phyloP scores from a whole-genome alignment of 2,329 filamentous ascomycete species.

The Clarireedia hainanense region DNA sequence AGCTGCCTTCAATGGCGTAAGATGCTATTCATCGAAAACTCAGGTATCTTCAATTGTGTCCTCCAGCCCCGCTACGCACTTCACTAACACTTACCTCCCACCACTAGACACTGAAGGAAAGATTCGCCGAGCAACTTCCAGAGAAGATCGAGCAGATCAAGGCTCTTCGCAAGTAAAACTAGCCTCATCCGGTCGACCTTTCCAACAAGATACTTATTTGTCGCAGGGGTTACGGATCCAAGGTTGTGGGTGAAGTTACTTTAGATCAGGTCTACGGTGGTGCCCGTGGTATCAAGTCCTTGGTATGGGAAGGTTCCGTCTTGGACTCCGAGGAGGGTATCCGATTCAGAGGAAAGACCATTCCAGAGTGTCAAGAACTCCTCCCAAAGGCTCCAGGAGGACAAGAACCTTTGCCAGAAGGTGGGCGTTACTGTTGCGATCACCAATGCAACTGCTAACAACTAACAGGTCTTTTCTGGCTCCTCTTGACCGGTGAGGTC shows the following conservation, averaged over 20 bases:
- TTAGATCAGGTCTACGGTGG: slow-evolving; percentile 99
- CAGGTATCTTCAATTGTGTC: slow-evolving; percentile 50
- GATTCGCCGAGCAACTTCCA: slow-evolving; percentile 91
- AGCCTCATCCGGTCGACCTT: not conserved
- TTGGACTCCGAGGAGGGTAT: slow-evolving; percentile 98
- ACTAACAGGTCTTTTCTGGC: slow-evolving; percentile 85
- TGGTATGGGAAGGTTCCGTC: slow-evolving; percentile 98
- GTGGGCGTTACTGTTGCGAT: slow-evolving; percentile 33
- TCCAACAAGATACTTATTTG: slow-evolving; percentile 20
- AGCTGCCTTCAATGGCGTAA: slow-evolving; percentile 71
- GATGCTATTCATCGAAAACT: slow-evolving; percentile 90
- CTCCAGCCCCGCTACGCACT: slow-evolving; percentile 20
- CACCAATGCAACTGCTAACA: slow-evolving; percentile 3
- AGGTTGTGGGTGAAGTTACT: slow-evolving; percentile 94
- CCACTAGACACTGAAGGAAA: slow-evolving; percentile 85
- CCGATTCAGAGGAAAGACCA: slow-evolving; percentile 98
- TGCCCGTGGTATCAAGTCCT: slow-evolving; percentile 96
- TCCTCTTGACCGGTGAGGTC: slow-evolving; percentile 95
- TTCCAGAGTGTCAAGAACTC: slow-evolving; percentile 95
- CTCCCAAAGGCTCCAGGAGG: slow-evolving; percentile 96
- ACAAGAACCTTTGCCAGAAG: slow-evolving; percentile 94
- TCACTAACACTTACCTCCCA: slow-evolving; percentile 9
- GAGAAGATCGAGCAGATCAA: slow-evolving; percentile 99
- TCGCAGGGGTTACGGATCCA: slow-evolving; percentile 81
- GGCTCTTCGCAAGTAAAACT: slow-evolving; percentile 82